A percentile compares a stretch with the other conserved stretches of the same genome.
These are phyloP conservation scores for Amanita pallidorosea DNA, from an alignment of 768 basidiomycete genomes.

Conservation along the genomic window DNA sequence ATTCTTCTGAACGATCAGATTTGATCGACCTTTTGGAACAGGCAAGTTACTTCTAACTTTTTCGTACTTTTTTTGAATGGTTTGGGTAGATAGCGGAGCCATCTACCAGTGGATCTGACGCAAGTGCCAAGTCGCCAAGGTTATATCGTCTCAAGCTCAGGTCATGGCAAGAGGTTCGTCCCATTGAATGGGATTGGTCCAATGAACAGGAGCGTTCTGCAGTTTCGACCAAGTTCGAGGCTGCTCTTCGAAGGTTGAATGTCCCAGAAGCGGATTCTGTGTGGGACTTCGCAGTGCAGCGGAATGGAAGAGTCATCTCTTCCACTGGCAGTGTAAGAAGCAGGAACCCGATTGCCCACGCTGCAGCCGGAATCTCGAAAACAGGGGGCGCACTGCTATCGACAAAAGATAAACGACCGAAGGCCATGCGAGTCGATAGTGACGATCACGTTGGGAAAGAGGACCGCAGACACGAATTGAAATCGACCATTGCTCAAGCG, in stretches of 20 bases:
- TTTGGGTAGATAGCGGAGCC: slow-evolving; percentile 41
- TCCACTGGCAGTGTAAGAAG: background rate
- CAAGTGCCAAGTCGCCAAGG: slow-evolving; percentile 22
- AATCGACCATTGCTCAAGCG: background rate
- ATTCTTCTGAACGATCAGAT: slow-evolving; percentile 23
- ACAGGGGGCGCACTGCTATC: background rate
- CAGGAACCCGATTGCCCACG: background rate
- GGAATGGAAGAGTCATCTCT: background rate
- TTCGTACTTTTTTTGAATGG: background rate
- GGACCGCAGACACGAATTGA: background rate
- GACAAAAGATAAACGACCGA: background rate
- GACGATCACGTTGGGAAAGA: background rate
- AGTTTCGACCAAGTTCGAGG: slow-evolving; percentile 44
- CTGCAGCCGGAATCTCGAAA: background rate
- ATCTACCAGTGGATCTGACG: slow-evolving; percentile 20
- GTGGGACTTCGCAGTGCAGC: slow-evolving; percentile 26
- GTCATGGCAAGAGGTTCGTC: slow-evolving; percentile 62
- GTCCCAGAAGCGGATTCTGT: slow-evolving; percentile 50
- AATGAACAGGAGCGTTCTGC: slow-evolving; percentile 32
- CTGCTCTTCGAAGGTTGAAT: slow-evolving; percentile 34
- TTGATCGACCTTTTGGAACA: slow-evolving; percentile 38
- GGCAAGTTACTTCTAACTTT: slow-evolving; percentile 18
- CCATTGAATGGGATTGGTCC: slow-evolving; percentile 48
- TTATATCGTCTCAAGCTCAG: slow-evolving; percentile 43
- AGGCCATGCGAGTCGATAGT: background rate